Conservation (phyloP, 1,139 yeast genomes). For the Lodderomyces jiufengensis region DNA sequence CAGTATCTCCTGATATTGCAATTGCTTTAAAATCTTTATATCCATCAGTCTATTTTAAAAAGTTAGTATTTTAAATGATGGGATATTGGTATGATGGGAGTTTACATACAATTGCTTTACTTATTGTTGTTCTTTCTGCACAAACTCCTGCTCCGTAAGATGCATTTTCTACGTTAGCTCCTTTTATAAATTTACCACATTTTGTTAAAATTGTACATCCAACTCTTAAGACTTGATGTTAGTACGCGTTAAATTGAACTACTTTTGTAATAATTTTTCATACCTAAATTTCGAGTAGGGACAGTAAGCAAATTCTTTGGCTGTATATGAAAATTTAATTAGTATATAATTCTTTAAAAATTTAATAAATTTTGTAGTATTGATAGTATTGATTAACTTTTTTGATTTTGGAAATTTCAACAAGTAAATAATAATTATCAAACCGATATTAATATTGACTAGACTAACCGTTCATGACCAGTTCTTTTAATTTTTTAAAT, state of each 20-base stretch:
- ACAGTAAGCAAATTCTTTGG: constrained; percentile 58
- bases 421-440: too few relatives aligned
- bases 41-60: constrained; percentile 34
- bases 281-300: constrained; percentile 80
- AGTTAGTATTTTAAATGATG: constrained; percentile 7
- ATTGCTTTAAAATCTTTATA: constrained; percentile 51
- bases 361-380: too few relatives aligned
- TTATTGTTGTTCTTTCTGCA: constrained; percentile 83
- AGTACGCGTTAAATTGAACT: too few relatives aligned
- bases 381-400: too few relatives aligned
- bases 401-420: too few relatives aligned
- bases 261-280: constrained; percentile 16
- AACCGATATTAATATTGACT: too few relatives aligned
- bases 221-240: constrained; percentile 49
- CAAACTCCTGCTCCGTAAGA: constrained; percentile 86
- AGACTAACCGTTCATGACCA: constrained; percentile 34
- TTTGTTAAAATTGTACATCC: constrained; percentile 70
- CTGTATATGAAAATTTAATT: constrained; percentile 26
- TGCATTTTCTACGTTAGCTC: constrained; percentile 93
- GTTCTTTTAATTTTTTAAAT: constrained; percentile 22
- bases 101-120: constrained; percentile 53
- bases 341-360: too few relatives aligned
- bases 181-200: constrained; percentile 50
- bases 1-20: constrained; percentile 67
- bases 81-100: constrained; percentile 8